These are phyloP conservation scores for Wickerhamomyces queroliae DNA, from an alignment of 805 yeast genomes.

Conservation along the genomic window DNA sequence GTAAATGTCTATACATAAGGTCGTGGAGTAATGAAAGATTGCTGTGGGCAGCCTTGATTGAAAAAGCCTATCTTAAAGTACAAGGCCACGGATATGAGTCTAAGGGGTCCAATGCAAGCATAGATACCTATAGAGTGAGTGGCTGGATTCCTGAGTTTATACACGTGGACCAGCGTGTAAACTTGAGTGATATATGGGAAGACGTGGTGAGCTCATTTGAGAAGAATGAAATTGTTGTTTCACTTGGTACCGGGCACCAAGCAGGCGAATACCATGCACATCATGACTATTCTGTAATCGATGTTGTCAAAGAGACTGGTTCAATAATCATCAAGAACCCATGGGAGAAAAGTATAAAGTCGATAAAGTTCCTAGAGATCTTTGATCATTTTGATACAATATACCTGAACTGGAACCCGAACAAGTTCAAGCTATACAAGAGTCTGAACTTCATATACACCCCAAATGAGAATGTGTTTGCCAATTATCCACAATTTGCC, in stretches of 20 bases:
- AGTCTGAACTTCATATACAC: conserved; percentile 26
- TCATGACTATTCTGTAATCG: conserved; percentile 68
- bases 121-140: conserved; percentile 57
- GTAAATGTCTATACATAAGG: conserved; percentile 11
- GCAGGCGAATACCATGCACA: conserved; percentile 39
- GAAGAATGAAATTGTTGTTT: conserved; percentile 38
- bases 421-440: conserved; percentile 17
- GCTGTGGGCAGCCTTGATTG: conserved; percentile 69
- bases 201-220: conserved; percentile 25
- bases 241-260: conserved; percentile 62
- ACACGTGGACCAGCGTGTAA: conserved; percentile 26
- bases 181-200: conserved; percentile 29
- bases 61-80: conserved; percentile 66
- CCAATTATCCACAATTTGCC: conserved; percentile 38
- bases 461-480: conserved; percentile 5
- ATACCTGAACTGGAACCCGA: conserved; percentile 65
- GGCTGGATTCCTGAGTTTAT: conserved; percentile 72
- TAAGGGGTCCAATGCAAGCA: conserved; percentile 70
- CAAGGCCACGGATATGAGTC: conserved; percentile 50
- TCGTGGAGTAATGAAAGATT: conserved; percentile 11
- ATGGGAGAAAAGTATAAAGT: conserved; percentile 23
- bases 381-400: conserved; percentile 38
- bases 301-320: conserved; percentile 21
- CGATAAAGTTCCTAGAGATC: conserved; percentile 23
- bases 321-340: conserved; percentile 40